These are phyloP conservation scores for Ophioceras dolichostomum DNA, from an alignment of 2,329 filamentous ascomycete genomes.

Conservation along the genomic window DNA sequence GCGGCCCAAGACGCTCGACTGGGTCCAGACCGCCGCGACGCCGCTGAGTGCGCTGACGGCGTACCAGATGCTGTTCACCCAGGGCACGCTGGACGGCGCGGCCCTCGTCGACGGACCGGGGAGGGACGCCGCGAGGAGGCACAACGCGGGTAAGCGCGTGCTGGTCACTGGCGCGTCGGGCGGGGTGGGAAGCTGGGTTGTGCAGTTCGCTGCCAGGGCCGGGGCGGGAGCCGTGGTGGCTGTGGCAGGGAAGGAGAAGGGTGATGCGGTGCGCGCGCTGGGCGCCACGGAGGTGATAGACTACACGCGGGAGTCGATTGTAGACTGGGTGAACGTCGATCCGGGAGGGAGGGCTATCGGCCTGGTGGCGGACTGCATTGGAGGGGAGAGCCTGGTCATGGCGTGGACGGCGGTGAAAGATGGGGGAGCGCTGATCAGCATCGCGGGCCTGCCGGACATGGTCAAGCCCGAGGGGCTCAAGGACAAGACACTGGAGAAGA, in stretches of 20 bases:
- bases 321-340: conserved; percentile 17
- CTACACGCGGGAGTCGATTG: conserved; percentile 18
- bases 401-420: conserved; percentile 22
- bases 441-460: conserved; percentile 16
- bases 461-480: conserved; percentile 14
- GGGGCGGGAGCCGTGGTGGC: conserved; percentile 23
- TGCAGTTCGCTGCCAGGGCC: conserved; percentile 22
- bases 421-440: conserved; percentile 20
- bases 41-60: conserved; percentile 27
- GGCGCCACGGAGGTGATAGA: conserved; percentile 24
- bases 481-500: conserved; percentile 16
- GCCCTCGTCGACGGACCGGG: conserved; percentile 15
- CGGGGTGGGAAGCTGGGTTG: conserved; percentile 25
- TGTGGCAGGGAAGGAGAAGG: conserved; percentile 17
- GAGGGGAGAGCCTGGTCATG: conserved; percentile 17
- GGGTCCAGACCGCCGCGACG: conserved; percentile 21
- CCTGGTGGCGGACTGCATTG: conserved; percentile 23
- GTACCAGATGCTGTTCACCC: conserved; percentile 24
- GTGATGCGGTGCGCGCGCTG: conserved; percentile 14
- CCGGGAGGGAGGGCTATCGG: conserved; percentile 15
- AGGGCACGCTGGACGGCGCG: conserved; percentile 16
- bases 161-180: conserved; percentile 26
- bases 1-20: conserved; percentile 18
- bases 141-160: conserved; percentile 18
- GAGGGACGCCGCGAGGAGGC: conserved; percentile 9